Evolutionary conservation across 2,329 filamentous ascomycete species (phyloP).

Genomic region (Furcasterigmium sp.): DNA sequence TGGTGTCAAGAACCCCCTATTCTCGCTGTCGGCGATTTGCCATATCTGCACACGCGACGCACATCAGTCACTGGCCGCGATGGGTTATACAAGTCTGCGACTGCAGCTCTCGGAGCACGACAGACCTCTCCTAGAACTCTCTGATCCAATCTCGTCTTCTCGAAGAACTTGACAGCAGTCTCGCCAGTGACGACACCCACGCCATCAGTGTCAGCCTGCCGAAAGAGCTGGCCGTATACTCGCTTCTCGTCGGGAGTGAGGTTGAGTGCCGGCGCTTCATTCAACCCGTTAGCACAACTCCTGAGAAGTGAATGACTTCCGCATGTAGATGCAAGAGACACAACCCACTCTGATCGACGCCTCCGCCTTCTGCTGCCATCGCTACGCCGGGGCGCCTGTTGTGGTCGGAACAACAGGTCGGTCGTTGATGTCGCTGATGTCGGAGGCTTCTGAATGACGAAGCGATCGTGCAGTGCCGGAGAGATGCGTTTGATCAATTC

Average conservation of each 20-base stretch:
- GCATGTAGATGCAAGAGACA: background rate
- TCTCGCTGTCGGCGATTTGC: slow-evolving; percentile 97
- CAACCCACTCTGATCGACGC: slow-evolving; percentile 9
- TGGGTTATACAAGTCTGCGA: slow-evolving; percentile 1
- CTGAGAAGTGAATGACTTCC: too few species aligned
- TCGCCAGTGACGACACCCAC: slow-evolving; percentile 95
- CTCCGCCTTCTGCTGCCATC: slow-evolving; percentile 10
- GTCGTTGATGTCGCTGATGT: too few species aligned
- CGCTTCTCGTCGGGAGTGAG: slow-evolving; percentile 89
- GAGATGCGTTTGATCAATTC: too few species aligned
- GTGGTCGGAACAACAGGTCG: too few species aligned
- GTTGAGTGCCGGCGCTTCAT: slow-evolving; percentile 68
- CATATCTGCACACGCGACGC: slow-evolving; percentile 66
- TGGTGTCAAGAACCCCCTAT: slow-evolving; percentile 87
- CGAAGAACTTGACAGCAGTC: slow-evolving; percentile 94
- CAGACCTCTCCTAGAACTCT: slow-evolving; percentile 80
- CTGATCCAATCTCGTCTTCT: slow-evolving; percentile 86
- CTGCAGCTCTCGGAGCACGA: slow-evolving; percentile 12
- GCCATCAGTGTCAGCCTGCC: slow-evolving; percentile 84
- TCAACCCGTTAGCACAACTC: slow-evolving; percentile 11
- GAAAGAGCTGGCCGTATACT: slow-evolving; percentile 87
- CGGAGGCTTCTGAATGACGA: too few species aligned
- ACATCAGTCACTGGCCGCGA: background rate
- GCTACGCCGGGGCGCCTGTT: slow-evolving; percentile 1
- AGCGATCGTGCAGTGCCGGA: too few species aligned